Evolutionary conservation across 495 filamentous ascomycete genomes (phyloP), one percentile per base, ranked within the genome.

Genomic region (Hypoxylon lienhwacheense): DNA sequence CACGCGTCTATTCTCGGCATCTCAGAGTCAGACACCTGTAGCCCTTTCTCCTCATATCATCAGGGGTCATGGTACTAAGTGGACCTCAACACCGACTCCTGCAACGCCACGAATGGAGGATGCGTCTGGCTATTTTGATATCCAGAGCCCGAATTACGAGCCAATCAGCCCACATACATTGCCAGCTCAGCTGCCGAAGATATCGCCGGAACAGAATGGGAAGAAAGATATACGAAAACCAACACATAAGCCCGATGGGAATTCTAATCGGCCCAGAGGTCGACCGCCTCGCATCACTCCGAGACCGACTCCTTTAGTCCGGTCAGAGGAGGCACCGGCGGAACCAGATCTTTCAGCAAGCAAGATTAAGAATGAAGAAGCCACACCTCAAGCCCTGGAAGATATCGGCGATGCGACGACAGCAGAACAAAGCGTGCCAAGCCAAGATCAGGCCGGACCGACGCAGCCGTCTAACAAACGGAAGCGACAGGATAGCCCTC

Each of bases 311-410:
- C 19, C 48, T 46, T 26, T 69, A 63, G 84, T 81, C 2, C 78
- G 81, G 28, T 76, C 78, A 24, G 81, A 78, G 46, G 81, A 81
- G 24, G 64, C 74, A 1, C 71, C 71, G n/a, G 55, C 72, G 22
- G 83, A 83, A 34, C 71, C 73, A 5, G 66, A 77, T 20, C 61
- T 61, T 29, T 53, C 66, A 2, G 70, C 69, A 3, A 67, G 76
- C 42, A 76, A 69, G 31, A 77, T 91, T 52, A 91, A 91, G 70
- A 75, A 80, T 36, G 88, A 93, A 66, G 82, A 79, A 25, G 76
- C 70, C 14, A 86, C 84, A 1, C 84, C 87, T 65, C 73, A 59
- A 46, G 73, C 73, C 68, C 65, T 76, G 31, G 74, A 75, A 55
- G 73, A 78, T 55, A 54, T 72, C 45, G 68, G 76, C 43, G 68